Percentiles rank a stretch among this genome's conserved stretches.
These are phyloP conservation scores for Pachysolen tannophilus DNA, from an alignment of 805 yeast species.

Conservation along the genomic window DNA sequence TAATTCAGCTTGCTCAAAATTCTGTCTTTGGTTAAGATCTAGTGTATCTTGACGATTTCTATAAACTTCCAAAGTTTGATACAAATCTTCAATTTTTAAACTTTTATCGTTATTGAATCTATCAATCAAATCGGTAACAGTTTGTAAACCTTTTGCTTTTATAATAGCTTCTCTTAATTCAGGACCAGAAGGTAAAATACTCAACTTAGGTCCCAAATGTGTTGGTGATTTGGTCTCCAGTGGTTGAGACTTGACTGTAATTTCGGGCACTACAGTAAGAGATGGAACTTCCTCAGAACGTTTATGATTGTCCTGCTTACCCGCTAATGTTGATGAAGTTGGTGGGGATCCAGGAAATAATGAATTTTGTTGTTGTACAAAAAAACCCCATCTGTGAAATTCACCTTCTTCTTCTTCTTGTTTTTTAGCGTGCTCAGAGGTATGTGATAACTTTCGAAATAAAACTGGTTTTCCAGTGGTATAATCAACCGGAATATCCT, in stretches of 20 bases:
- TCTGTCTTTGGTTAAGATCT: background rate
- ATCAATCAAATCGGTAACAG: constrained; percentile 58
- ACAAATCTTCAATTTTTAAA: constrained; percentile 14
- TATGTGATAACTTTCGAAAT: constrained; percentile 55
- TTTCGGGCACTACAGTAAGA: constrained; percentile 8
- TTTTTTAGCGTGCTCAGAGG: constrained; percentile 59
- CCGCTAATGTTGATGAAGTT: constrained; percentile 1
- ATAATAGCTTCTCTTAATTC: constrained; percentile 55
- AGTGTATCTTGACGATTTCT: constrained; percentile 1
- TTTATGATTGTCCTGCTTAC: background rate
- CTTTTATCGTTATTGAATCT: constrained; percentile 43
- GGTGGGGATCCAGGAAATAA: constrained; percentile 17
- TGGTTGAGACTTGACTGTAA: background rate
- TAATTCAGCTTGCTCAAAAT: constrained; percentile 8
- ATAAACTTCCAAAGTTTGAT: constrained; percentile 3
- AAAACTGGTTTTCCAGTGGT: constrained; percentile 67
- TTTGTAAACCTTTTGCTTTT: constrained; percentile 67
- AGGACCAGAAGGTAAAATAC: constrained; percentile 44
- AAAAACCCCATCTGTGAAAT: constrained; percentile 78
- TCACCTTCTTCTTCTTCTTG: constrained; percentile 93
- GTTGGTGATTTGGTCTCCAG: background rate
- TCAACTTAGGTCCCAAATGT: constrained; percentile 15
- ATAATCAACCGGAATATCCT: constrained; percentile 50
- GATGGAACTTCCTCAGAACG: background rate
- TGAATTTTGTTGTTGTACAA: constrained; percentile 53